Evolutionary conservation across 306 rosid genomes (phyloP), one percentile per base, ranked within the genome.

Genomic region (Dryas octopetala): DNA sequence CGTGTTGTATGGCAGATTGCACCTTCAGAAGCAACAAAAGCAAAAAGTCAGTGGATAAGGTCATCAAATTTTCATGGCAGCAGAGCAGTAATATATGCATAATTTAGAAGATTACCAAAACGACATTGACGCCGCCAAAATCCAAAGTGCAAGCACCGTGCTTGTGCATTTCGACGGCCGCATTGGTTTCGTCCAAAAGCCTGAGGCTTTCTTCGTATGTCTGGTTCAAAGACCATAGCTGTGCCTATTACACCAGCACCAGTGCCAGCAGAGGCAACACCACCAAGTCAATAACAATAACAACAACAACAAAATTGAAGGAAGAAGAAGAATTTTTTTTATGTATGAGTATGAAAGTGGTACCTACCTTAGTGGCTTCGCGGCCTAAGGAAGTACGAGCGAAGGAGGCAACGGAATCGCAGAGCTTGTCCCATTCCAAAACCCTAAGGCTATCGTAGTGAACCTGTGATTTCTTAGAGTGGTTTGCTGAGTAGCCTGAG

Each of bases 371-470:
- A 47, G 91, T 83, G 64, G 97, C 93, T 60, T 85, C 84, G 61
- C 90, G 91, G 48, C 97, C 97, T 45, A 89, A 76, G 40, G 97
- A 84, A 81, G 97, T 95, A 71, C 89, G 78, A 32, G 98, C 91
- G 58, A 95, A 91, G 81, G 91, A 82, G 75, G 96, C 84, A 32
- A 95, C 98, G 75, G 86, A 85, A n/a, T 95, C 88, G 54, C 93
- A 91, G 51, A 91, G 92, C 80, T 90, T 89, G 81, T 90, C 97
- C 97, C 97, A 95, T 80, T 91, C 92, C 67, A 95, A 86, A 5
- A 92, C 91, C 81, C 97, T 81, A 80, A 90, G 93, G 40, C 90
- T 90, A 66, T 91, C 91, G 19, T 75, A 53, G 75, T 85, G 91
- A 61, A 89, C 85, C 5, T 71, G 66, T 8, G 96, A 86, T 50